Percentiles rank a stretch among this genome's conserved stretches.
Evolutionary conservation across 345 rosid species (phyloP).

Genomic region (Populus simonii): DNA sequence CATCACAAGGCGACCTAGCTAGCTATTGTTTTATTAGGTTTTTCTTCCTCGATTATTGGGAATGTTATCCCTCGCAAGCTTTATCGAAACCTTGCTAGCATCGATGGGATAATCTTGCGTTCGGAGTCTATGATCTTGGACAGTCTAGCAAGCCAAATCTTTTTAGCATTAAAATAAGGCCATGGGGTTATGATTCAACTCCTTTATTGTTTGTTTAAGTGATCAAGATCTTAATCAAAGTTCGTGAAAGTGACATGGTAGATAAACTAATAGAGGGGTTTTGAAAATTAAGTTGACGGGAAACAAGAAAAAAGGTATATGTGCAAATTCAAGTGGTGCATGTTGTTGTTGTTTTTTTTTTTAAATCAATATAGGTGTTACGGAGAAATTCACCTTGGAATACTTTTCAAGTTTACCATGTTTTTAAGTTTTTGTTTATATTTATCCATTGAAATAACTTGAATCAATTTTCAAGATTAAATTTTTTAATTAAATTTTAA

Average conservation of each 20-base stretch:
- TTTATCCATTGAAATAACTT: too few species aligned
- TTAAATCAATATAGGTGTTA: too few species aligned
- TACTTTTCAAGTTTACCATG: too few species aligned
- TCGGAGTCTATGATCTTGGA: background rate
- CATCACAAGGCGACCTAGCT: background rate
- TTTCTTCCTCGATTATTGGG: background rate
- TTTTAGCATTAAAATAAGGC: background rate
- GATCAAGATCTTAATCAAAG: background rate
- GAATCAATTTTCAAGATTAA: too few species aligned
- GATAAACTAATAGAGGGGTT: too few species aligned
- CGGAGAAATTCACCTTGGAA: background rate
- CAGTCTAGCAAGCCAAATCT: background rate
- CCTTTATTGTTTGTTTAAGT: background rate
- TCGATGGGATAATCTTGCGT: background rate
- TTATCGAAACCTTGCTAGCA: background rate
- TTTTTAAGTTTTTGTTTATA: too few species aligned
- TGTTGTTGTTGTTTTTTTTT: too few species aligned
- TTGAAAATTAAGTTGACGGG: too few species aligned
- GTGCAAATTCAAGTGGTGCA: background rate
- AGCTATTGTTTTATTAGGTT: background rate
- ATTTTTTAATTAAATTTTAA: too few species aligned
- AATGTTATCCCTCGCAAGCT: background rate
- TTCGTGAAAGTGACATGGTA: slow-evolving; percentile 16
- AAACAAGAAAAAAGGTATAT: too few species aligned
- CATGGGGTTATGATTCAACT: background rate